Base-by-base conservation (phyloP, 2,329 filamentous ascomycete species). In the Falciphora oryzae region DNA sequence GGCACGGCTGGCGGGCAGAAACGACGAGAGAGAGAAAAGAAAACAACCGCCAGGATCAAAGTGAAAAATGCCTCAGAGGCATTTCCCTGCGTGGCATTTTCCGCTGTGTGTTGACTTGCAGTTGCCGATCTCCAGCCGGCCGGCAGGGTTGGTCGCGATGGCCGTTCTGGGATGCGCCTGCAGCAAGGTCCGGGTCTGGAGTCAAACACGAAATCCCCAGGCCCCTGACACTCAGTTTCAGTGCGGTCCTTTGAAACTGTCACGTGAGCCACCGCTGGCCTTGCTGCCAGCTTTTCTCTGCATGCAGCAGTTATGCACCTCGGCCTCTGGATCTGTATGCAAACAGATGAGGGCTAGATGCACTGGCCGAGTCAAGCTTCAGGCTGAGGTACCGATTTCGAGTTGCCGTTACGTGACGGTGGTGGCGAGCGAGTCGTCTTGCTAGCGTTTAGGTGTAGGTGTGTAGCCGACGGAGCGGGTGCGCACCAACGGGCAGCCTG, bases 51-150 rank as follows among this genome's bases (percentile, higher is more conserved):
- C 22, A 60, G n/a, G n/a, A 13, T 22, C 56, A 25, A 29, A 18
- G 44, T 13, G 27, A 38, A 63, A 63, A 63, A 63, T 63, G 61
- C 61, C 61, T 63, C 61, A 63, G 61, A 18, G 28, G 44, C 53
- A 32, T 8, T 27, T 25, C 50, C 22, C 29, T 60, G 44, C 8
- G 44, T 53, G 44, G 44, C 44, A 53, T 25, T 53, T 25, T n/a
- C 22, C 44, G 44, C 3, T 22, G 44, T 25, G 44, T 25, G 22
- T 25, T 53, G 44, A 22, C 44, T 53, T 53, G 44, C 44, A 7
- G n/a, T 7, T 53, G 44, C 44, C 44, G 44, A 53, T 53, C 44
- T 53, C 18, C 44, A 53, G n/a, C 44, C 44, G 57, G 57, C 57
- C 10, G 27, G 27, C 25, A 58, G 27, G 57, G 57, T 58, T 29